Evolutionary conservation across 1,284 basidiomycete species (phyloP), one percentile per base, ranked within the genome.

Genomic region (Leucoagaricus sp.): DNA sequence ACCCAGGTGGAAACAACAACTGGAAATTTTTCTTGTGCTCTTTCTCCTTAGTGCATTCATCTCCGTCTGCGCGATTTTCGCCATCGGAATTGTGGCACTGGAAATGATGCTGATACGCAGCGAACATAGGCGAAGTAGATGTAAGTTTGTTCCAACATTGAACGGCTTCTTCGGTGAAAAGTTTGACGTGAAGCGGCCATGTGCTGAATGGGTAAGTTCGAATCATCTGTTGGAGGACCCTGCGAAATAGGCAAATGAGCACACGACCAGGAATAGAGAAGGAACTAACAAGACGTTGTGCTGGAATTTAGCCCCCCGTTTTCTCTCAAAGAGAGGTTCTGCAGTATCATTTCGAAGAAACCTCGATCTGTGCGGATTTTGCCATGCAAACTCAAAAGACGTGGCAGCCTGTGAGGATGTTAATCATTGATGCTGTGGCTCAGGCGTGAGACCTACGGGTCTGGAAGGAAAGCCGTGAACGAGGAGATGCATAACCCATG

Each of bases 381-480:
- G 92, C 93, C 93, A 96, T 15, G 93, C 93, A 92, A 93, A 95
- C 73, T 96, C 93, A 65, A 94, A 95, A 72, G 94, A 83, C 2
- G 95, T 76, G 0, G 94, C 93, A 0, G 91, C 84, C 76, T 79
- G 56, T 17, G 40, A 44, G 31, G 38, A 40, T 49, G 28, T 44
- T 23, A 28, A 31, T 8, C 31, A 44, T 26, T 19, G 28, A 25
- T 23, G 19, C 4, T 31, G 21, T 26, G 17, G 29, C 26, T 45
- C 38, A 47, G 53, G 17, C 19, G n/a, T 33, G 56, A 49, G 9
- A 58, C 71, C 45, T 59, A 77, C 78, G 21, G 94, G 77, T 68
- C 88, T 89, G 57, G 90, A 93, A 0, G 93, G 91, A 67, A 96
- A 96, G 4, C 93, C 93, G 66, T 91, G 82, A 0, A 96, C 91